Evolutionary conservation across 106 monocot genomes (phyloP), one percentile per base, ranked within the genome.

Genomic region (Posidonia australis): DNA sequence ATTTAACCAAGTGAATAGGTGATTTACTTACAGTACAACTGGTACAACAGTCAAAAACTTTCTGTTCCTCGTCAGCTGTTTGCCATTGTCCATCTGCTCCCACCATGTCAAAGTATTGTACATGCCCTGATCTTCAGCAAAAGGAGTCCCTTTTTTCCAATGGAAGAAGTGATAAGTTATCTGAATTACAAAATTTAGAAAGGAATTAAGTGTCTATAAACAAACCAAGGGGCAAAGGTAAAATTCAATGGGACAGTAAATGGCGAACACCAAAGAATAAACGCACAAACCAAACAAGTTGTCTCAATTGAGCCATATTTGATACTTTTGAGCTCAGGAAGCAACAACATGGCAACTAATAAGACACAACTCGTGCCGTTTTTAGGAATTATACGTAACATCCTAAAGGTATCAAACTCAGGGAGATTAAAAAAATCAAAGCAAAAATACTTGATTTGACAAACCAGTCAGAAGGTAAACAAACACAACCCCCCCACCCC

Each of bases 21-120:
- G n/a, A n/a, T 7, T 36, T 77, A 82, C 92, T 92, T 49, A 92
- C 92, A 87, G 70, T 58, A 87, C 87, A n/a, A 92, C 87, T 70
- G 92, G 92, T 1, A 87, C 92, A 32, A 82, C 80, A 43, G 82
- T 82, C 58, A 92, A 56, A 74, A 92, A 92, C 70, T 92, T 92
- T 51, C 92, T 77, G 42, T 87, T 92, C 18, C 87, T 74, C 14
- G 92, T 92, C 17, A 87, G 75, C 62, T 92, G 92, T 61, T 92
- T 84, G 29, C 92, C 92, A 67, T 84, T 92, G 65, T 92, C 92
- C 43, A 92, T 87, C 61, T 92, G 92, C 70, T 92, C 92, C 92
- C 92, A 92, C 92, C 92, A 92, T 19, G 92, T 92, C 74, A 86
- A 72, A 53, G 79, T 31, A 52, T 87, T 92, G 72, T 92, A 92